Conservation (phyloP, 495 filamentous ascomycete species). For the Penicillium argentinense region DNA sequence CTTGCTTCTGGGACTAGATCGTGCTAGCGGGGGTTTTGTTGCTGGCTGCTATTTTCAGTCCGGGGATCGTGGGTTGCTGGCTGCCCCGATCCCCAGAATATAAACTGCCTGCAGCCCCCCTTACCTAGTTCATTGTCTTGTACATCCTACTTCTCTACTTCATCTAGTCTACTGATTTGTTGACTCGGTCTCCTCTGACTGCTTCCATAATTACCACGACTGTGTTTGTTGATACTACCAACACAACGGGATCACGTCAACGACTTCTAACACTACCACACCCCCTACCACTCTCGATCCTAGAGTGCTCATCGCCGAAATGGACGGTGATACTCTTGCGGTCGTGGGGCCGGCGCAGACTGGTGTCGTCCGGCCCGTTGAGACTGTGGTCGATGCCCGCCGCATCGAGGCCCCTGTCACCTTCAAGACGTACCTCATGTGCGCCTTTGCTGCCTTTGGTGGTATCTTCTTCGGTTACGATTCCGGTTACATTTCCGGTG, state of each 20-base stretch:
- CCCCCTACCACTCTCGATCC: conserved; percentile 15
- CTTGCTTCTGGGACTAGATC: conserved; percentile 6
- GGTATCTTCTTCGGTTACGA: conserved; percentile 59
- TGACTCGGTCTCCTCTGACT: neutral
- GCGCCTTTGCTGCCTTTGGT: conserved; percentile 59
- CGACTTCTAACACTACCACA: neutral
- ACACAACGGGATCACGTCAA: too few species aligned
- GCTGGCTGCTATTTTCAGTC: neutral
- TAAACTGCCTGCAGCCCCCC: conserved; percentile 15
- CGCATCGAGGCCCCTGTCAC: conserved; percentile 64
- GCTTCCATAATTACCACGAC: too few species aligned
- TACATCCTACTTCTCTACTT: neutral
- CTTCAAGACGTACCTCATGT: conserved; percentile 60
- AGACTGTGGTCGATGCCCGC: conserved; percentile 38
- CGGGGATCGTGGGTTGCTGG: conserved; percentile 9
- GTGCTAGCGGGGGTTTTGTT: neutral
- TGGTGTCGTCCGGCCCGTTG: conserved; percentile 20
- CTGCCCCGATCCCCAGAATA: conserved; percentile 6
- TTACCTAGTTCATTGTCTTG: conserved; percentile 1
- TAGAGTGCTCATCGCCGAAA: conserved; percentile 15
- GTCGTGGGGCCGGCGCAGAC: too few species aligned
- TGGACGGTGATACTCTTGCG: too few species aligned
- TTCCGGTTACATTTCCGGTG: conserved; percentile 56
- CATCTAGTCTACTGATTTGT: neutral
- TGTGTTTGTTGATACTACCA: too few species aligned